Percentiles rank a stretch among this genome's conserved stretches.
Evolutionary conservation across 257 asterid species (phyloP).

Genomic region (Primulina eburnea): DNA sequence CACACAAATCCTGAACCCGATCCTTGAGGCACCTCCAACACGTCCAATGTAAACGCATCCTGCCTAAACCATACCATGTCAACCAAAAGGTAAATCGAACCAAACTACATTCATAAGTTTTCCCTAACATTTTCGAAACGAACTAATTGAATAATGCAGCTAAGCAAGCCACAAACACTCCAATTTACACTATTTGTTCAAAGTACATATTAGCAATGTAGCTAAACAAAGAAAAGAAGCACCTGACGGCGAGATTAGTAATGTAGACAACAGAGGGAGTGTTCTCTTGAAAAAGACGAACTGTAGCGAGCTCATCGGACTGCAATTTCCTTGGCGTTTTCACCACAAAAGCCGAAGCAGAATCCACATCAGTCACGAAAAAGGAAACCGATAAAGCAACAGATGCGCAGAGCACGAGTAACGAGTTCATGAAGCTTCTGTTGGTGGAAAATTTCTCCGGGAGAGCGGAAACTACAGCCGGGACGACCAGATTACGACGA

Average conservation of each 20-base stretch:
- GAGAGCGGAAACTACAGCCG: slow-evolving; percentile 39
- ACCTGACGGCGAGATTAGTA: slow-evolving; percentile 91
- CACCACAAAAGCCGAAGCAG: slow-evolving; percentile 77
- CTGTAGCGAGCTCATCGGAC: slow-evolving; percentile 93
- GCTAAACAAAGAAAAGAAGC: background rate
- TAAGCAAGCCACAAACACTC: no score
- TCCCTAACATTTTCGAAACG: no score
- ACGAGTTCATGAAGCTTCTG: slow-evolving; percentile 43
- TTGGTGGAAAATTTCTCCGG: slow-evolving; percentile 29
- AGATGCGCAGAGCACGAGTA: slow-evolving; percentile 69
- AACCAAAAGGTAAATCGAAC: no score
- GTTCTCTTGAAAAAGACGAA: slow-evolving; percentile 84
- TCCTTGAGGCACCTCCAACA: slow-evolving; percentile 96
- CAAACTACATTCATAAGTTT: no score
- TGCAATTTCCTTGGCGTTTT: slow-evolving; percentile 74
- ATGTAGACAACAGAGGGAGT: slow-evolving; percentile 96
- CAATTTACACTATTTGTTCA: no score
- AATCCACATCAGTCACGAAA: slow-evolving; percentile 54
- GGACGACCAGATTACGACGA: slow-evolving; percentile 26
- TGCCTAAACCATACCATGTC: slow-evolving; percentile 48
- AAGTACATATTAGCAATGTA: no score
- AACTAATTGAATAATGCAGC: no score
- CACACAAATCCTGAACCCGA: slow-evolving; percentile 97
- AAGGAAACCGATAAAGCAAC: slow-evolving; percentile 70
- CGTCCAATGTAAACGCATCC: slow-evolving; percentile 88